phyloP scores from a whole-genome alignment of 1,139 yeast species.

The Candida sp. region DNA sequence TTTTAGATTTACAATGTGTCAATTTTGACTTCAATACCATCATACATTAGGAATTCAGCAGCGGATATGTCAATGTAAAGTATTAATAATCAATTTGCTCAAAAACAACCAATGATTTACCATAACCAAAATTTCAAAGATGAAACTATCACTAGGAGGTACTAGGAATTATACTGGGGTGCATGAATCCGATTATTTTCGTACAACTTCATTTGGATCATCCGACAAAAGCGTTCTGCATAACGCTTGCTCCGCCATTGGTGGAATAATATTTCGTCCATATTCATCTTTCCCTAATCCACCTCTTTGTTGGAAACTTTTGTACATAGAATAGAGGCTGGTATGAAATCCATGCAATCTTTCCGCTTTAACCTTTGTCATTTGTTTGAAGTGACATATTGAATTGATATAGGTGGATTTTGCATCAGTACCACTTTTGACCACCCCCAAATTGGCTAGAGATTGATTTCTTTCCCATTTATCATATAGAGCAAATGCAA shows the following conservation, averaged over 20 bases:
- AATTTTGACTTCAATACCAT: too few relatives aligned
- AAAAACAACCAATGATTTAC: too few relatives aligned
- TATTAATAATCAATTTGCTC: too few relatives aligned
- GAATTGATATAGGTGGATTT: conserved; percentile 46
- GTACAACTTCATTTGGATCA: conserved; percentile 45
- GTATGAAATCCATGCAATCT: conserved; percentile 31
- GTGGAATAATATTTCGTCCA: conserved; percentile 25
- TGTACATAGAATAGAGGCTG: conserved; percentile 32
- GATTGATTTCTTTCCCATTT: conserved; percentile 51
- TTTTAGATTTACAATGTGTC: background rate
- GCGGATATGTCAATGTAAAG: too few relatives aligned
- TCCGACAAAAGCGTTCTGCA: conserved; percentile 42
- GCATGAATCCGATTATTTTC: conserved; percentile 4
- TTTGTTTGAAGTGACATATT: conserved; percentile 51
- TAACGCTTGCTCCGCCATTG: conserved; percentile 41
- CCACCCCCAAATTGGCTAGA: conserved; percentile 51
- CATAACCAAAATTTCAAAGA: too few relatives aligned
- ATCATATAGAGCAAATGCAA: conserved; percentile 52
- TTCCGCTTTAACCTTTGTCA: conserved; percentile 47
- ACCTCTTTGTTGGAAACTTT: conserved; percentile 18
- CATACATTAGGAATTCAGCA: too few relatives aligned
- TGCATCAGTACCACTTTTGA: conserved; percentile 50
- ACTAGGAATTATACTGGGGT: conserved; percentile 8
- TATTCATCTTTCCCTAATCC: conserved; percentile 30
- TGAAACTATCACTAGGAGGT: background rate